Conservation (phyloP, 331 rosid genomes). For the Quercus tomentella region DNA sequence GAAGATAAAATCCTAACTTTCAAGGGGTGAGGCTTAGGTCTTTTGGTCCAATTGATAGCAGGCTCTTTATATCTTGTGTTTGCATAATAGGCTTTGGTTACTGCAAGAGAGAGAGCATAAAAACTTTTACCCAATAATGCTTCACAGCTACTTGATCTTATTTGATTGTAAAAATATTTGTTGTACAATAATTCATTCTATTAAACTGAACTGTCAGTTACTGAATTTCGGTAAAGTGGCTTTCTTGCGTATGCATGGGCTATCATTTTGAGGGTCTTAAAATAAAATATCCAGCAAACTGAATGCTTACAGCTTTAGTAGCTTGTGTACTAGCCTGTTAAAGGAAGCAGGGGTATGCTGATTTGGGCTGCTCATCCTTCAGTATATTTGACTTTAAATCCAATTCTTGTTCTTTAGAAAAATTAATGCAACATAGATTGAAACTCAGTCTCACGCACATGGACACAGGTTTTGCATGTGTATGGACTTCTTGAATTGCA, state of each 20-base stretch:
- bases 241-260: background rate
- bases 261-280: background rate
- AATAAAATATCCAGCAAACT: background rate
- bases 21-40: too few relatives aligned
- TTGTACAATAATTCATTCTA: background rate
- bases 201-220: background rate
- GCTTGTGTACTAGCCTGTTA: too few relatives aligned
- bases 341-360: too few relatives aligned
- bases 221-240: background rate
- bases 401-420: too few relatives aligned
- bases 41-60: too few relatives aligned
- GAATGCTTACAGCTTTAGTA: background rate
- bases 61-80: too few relatives aligned
- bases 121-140: background rate
- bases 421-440: too few relatives aligned
- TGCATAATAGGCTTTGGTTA: too few relatives aligned
- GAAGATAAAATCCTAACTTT: too few relatives aligned
- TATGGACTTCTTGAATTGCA: conserved; percentile 8
- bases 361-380: too few relatives aligned
- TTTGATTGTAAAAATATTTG: background rate
- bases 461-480: background rate
- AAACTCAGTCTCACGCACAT: background rate
- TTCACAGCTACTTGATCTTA: background rate
- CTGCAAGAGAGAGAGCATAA: too few relatives aligned
- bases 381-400: too few relatives aligned